These are phyloP conservation scores for Hemileia vastatrix DNA, from an alignment of 1,284 basidiomycete genomes.

Conservation along the genomic window DNA sequence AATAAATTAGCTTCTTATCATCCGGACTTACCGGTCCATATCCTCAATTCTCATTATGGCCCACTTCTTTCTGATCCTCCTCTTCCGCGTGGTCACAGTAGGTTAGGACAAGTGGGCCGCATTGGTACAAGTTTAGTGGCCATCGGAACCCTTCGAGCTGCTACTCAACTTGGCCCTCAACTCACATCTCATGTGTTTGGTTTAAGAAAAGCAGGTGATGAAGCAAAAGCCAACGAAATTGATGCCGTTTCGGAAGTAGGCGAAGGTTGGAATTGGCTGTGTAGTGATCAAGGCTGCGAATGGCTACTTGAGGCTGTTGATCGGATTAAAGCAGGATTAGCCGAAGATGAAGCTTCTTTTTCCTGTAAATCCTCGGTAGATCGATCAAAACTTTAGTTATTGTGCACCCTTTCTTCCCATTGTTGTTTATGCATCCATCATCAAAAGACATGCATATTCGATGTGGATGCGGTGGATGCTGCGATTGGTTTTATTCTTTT, in stretches of 20 bases:
- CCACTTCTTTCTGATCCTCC: constrained; percentile 63
- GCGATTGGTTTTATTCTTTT: too few species aligned
- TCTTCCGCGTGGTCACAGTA: constrained; percentile 54
- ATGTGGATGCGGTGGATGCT: too few species aligned
- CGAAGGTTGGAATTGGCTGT: constrained; percentile 65
- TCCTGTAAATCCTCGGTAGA: too few species aligned
- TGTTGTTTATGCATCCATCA: too few species aligned
- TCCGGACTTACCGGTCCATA: constrained; percentile 65
- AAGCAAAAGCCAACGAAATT: constrained; percentile 25
- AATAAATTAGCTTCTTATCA: constrained; percentile 71
- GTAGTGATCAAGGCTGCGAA: constrained; percentile 76
- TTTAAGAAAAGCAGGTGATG: constrained; percentile 61
- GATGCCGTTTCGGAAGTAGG: constrained; percentile 51
- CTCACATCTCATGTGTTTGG: constrained; percentile 87
- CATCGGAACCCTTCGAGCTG: constrained; percentile 78
- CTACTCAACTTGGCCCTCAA: constrained; percentile 80
- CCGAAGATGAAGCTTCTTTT: too few species aligned
- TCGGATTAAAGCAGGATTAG: too few species aligned
- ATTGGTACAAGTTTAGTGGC: constrained; percentile 79
- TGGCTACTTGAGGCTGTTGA: constrained; percentile 87
- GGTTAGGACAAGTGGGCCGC: constrained; percentile 65
- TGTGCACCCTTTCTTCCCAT: too few species aligned
- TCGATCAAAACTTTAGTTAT: too few species aligned
- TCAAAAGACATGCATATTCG: too few species aligned
- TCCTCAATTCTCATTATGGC: constrained; percentile 81